These are phyloP conservation scores for Leucogyrophana mollusca DNA, from an alignment of 768 basidiomycete genomes.

Conservation along the genomic window DNA sequence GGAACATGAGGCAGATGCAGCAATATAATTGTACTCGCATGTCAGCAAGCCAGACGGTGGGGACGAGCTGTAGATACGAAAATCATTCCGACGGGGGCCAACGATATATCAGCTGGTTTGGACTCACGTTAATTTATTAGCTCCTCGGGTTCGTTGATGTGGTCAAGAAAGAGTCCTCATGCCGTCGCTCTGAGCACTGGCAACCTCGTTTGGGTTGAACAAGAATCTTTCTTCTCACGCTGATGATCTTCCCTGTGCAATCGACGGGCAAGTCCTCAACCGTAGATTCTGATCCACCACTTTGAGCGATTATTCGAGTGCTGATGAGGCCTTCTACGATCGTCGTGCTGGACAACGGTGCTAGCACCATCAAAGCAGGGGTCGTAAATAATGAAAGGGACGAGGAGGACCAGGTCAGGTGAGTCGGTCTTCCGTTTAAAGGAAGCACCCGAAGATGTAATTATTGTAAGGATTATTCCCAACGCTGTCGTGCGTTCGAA, in stretches of 20 bases:
- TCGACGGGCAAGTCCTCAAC: too few species aligned
- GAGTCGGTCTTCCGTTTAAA: conserved; percentile 5
- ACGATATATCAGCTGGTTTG: too few species aligned
- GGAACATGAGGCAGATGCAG: conserved; percentile 1
- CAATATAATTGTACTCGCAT: conserved; percentile 6
- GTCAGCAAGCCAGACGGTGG: background rate
- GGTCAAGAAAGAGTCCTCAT: too few species aligned
- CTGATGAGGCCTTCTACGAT: conserved; percentile 30
- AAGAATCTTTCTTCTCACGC: too few species aligned
- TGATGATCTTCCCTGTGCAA: background rate
- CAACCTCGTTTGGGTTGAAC: too few species aligned
- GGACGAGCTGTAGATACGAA: too few species aligned
- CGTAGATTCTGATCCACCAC: too few species aligned
- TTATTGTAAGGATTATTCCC: conserved; percentile 53
- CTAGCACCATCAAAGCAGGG: conserved; percentile 77
- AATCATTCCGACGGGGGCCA: too few species aligned
- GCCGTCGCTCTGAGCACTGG: too few species aligned
- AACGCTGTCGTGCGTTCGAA: conserved; percentile 88
- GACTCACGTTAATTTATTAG: too few species aligned
- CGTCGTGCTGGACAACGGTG: conserved; percentile 88
- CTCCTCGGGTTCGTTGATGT: too few species aligned
- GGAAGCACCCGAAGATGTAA: conserved; percentile 10
- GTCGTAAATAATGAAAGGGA: conserved; percentile 34
- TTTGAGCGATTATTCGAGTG: too few species aligned
- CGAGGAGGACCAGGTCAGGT: conserved; percentile 25